A percentile compares a stretch with the other conserved stretches of the same genome.
These are phyloP conservation scores for Yamadazyma atmosphaerica DNA, from an alignment of 1,139 yeast species.

Conservation along the genomic window DNA sequence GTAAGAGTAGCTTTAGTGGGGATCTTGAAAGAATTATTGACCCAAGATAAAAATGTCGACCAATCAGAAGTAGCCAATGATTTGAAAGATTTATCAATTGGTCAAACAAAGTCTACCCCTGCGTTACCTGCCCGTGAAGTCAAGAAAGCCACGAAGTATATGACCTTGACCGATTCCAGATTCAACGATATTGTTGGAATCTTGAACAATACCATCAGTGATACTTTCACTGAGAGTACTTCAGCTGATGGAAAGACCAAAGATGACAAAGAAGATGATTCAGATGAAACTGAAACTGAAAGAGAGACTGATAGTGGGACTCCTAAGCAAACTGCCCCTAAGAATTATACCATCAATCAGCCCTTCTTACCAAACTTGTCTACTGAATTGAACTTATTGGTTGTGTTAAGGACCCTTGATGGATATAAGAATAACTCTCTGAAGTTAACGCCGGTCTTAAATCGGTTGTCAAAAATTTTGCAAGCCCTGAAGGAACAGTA, in stretches of 20 bases:
- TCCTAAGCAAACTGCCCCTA: neutral
- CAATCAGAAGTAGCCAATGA: conserved; percentile 6
- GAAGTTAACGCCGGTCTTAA: conserved; percentile 22
- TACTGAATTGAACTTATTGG: conserved; percentile 55
- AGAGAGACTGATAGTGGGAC: conserved; percentile 5
- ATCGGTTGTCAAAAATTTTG: conserved; percentile 17
- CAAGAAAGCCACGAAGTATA: conserved; percentile 24
- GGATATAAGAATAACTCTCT: conserved; percentile 19
- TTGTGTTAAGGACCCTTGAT: conserved; percentile 37
- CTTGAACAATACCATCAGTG: conserved; percentile 32
- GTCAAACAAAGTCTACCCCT: conserved; percentile 11
- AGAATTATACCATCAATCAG: conserved; percentile 19
- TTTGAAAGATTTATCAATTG: conserved; percentile 9
- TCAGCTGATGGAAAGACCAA: conserved; percentile 15
- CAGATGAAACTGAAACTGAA: conserved; percentile 3
- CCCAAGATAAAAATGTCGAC: conserved; percentile 18
- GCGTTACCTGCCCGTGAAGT: conserved; percentile 20
- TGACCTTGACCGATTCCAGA: conserved; percentile 39
- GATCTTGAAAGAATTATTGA: conserved; percentile 64
- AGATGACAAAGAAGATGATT: conserved; percentile 6
- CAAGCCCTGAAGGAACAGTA: conserved; percentile 10
- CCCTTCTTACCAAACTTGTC: conserved; percentile 44
- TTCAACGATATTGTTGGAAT: conserved; percentile 40
- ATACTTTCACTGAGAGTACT: conserved; percentile 24
- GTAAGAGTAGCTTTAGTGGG: conserved; percentile 61